Conservation (phyloP, 2,329 filamentous ascomycete species). For the Phialophora tarda region DNA sequence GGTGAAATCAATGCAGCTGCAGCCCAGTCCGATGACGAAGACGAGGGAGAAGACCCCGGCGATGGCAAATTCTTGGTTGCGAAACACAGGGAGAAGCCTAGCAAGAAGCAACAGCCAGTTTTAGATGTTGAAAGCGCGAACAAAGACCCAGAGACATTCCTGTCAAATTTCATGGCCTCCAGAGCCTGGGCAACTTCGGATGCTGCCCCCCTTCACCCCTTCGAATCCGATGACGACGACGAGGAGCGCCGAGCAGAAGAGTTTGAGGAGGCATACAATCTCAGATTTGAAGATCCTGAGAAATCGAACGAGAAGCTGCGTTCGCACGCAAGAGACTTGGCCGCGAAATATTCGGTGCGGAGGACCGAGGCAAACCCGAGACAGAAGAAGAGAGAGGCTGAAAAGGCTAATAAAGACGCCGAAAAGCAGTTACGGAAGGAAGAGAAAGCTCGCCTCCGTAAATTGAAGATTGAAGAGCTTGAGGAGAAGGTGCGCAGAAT, state of each 20-base stretch:
- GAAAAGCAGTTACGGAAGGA: slow-evolving; percentile 76
- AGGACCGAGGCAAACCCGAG: slow-evolving; percentile 79
- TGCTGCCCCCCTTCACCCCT: slow-evolving; percentile 70
- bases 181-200: slow-evolving; percentile 80
- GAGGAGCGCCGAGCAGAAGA: slow-evolving; percentile 77
- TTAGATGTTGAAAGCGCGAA: slow-evolving; percentile 76
- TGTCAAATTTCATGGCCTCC: slow-evolving; percentile 95
- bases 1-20: slow-evolving; percentile 76
- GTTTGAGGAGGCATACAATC: slow-evolving; percentile 91
- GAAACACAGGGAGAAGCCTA: slow-evolving; percentile 60
- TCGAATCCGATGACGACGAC: slow-evolving; percentile 90
- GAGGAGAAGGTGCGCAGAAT: slow-evolving; percentile 86
- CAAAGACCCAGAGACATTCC: slow-evolving; percentile 85
- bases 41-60: slow-evolving; percentile 60
- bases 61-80: slow-evolving; percentile 77
- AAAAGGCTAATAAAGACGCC: slow-evolving; percentile 76
- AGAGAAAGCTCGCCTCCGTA: slow-evolving; percentile 81
- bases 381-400: slow-evolving; percentile 77
- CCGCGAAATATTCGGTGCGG: slow-evolving; percentile 80
- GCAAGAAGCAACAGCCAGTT: slow-evolving; percentile 56
- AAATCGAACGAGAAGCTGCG: slow-evolving; percentile 86
- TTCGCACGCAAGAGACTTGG: slow-evolving; percentile 86
- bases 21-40: slow-evolving; percentile 48
- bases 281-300: slow-evolving; percentile 90
- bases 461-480: slow-evolving; percentile 88